Percentiles rank a stretch among this genome's conserved stretches.
phyloP scores from a whole-genome alignment of 2,329 filamentous ascomycete genomes.

The Scytalidium sp. region DNA sequence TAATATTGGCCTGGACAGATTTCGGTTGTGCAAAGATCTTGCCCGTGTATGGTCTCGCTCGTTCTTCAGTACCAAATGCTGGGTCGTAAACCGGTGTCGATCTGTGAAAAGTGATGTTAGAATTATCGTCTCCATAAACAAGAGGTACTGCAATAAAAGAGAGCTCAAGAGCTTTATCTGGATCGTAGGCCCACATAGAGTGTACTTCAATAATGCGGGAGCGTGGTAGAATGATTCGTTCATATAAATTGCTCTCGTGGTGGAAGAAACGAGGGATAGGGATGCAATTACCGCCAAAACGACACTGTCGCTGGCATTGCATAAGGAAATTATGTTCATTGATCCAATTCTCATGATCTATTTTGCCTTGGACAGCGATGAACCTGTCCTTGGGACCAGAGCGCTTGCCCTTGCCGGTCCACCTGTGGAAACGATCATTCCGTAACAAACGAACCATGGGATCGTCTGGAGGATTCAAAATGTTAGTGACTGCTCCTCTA shows the following conservation, averaged over 20 bases:
- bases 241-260: background rate
- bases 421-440: background rate
- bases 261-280: background rate
- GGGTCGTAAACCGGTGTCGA: background rate
- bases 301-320: background rate
- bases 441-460: background rate
- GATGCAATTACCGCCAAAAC: background rate
- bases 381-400: background rate
- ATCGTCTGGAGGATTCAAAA: background rate
- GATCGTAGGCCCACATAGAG: background rate
- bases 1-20: constrained; percentile 1
- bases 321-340: background rate
- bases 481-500: background rate
- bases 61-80: background rate
- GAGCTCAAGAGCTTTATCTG: background rate
- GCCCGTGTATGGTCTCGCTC: background rate
- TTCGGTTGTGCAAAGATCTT: background rate
- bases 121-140: background rate
- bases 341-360: background rate
- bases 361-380: background rate
- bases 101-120: background rate
- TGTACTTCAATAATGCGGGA: background rate
- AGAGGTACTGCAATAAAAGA: background rate
- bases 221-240: background rate
- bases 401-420: background rate